Evolutionary conservation across 148 eudicot species (phyloP).

Genomic region (Pharnaceum exiguum): DNA sequence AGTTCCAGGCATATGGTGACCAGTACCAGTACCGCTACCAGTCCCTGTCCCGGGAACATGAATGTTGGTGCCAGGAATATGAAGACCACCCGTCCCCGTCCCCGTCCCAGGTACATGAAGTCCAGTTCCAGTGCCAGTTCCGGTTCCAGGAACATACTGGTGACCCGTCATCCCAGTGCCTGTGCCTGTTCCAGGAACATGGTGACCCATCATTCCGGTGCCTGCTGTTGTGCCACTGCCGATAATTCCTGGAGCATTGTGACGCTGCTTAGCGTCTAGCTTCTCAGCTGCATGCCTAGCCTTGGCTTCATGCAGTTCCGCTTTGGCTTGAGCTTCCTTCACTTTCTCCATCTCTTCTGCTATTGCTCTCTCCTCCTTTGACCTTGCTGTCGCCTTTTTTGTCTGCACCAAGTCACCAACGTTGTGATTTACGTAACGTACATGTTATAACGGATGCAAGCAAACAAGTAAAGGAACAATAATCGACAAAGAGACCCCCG

Average conservation of each 20-base stretch:
- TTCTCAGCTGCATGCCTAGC: conserved; percentile 55
- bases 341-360: conserved; percentile 54
- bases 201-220: too few species aligned
- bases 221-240: not conserved
- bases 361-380: conserved; percentile 48
- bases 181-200: not conserved
- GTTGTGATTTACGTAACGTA: not conserved
- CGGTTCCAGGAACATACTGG: conserved; percentile 16
- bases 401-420: conserved; percentile 20
- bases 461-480: not conserved
- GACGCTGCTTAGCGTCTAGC: conserved; percentile 25
- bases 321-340: conserved; percentile 77
- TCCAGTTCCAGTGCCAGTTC: not conserved
- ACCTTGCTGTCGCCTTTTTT: conserved; percentile 48
- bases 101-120: not conserved
- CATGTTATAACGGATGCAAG: not conserved
- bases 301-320: conserved; percentile 48
- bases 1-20: not conserved
- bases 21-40: not conserved
- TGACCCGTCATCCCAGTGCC: too few species aligned
- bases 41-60: not conserved
- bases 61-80: not conserved
- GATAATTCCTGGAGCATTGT: not conserved
- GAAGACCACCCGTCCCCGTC: not conserved
- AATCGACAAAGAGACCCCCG: too few species aligned